These are phyloP conservation scores for Neolentinus lepideus DNA, from an alignment of 1,284 basidiomycete genomes.

Conservation along the genomic window DNA sequence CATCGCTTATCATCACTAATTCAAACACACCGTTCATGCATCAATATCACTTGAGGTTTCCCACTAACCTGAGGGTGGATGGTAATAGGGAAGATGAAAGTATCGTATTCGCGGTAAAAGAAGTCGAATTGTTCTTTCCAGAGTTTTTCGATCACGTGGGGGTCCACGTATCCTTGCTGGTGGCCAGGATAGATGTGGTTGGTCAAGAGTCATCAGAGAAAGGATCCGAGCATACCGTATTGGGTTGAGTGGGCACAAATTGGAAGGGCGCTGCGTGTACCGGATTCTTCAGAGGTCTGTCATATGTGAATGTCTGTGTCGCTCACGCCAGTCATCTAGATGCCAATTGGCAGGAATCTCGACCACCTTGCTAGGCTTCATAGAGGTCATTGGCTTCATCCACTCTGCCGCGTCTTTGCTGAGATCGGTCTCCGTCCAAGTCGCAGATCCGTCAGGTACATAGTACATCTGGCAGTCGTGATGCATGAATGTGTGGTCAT, in stretches of 20 bases:
- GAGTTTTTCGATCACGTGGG: conserved; percentile 61
- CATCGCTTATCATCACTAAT: neutral
- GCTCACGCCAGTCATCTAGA: neutral
- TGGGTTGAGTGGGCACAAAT: conserved; percentile 57
- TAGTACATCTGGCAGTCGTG: conserved; percentile 66
- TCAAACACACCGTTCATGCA: neutral
- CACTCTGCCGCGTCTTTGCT: conserved; percentile 49
- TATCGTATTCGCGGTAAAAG: conserved; percentile 60
- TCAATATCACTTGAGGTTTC: conserved; percentile 18
- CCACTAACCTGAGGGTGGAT: conserved; percentile 76
- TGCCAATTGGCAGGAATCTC: conserved; percentile 73
- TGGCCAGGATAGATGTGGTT: conserved; percentile 43
- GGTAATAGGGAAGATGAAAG: conserved; percentile 72
- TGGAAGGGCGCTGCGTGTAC: neutral
- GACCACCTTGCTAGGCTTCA: conserved; percentile 64
- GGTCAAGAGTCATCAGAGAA: neutral
- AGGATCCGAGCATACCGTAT: conserved; percentile 57
- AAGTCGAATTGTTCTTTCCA: conserved; percentile 77
- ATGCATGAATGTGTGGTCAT: neutral
- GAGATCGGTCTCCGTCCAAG: conserved; percentile 75
- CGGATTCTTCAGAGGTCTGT: conserved; percentile 1
- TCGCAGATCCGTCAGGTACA: conserved; percentile 53
- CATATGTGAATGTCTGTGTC: neutral
- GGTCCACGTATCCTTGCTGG: conserved; percentile 55
- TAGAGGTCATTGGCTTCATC: conserved; percentile 70